Evolutionary conservation across 441 rosid genomes (phyloP), one percentile per base, ranked within the genome.

Genomic region (Mallotus japonicus): DNA sequence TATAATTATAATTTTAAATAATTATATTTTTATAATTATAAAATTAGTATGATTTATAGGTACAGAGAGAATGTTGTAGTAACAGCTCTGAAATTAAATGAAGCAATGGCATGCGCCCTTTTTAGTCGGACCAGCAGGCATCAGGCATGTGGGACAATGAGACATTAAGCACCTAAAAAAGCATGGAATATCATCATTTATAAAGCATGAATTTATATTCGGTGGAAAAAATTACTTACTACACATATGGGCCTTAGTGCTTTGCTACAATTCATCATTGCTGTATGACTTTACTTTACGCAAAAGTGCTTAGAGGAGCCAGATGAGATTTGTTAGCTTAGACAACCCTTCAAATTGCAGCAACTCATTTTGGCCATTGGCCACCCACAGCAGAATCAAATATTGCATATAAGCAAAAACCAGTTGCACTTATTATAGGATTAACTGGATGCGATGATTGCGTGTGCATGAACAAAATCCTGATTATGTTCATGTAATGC

Each of bases 111-210:
- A 5, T 34, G 40, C 40, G 40, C 40, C 5, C 40, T 34, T 34
- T 34, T 34, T 34, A 34, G 40, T 34, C 40, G 40, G 40, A 34
- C 40, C 60, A 16, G 71, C 57, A 59, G 73, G 73, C 57, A 53
- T 63, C 62, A n/a, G 56, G 24, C 72, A 66, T 16, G 83, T 69
- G 76, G 79, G 77, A 12, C 70, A 37, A 13, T 10, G 28, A 14
- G 11, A 61, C 42, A 51, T 64, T 65, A 61, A 74, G 50, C 50
- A 68, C 13, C 47, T 42, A 44, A 65, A 77, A 79, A 65, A 69
- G 71, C 56, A 46, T 50, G 69, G 80, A 67, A 70, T 69, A 71
- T 76, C 76, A 78, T 78, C 77, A 76, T 78, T 72, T 53, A 22
- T 62, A 54, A 50, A 46, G 61, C 71, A 67, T 72, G 77, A 32